phyloP scores from a whole-genome alignment of 1,284 basidiomycete genomes.

The Austroboletus niveus region DNA sequence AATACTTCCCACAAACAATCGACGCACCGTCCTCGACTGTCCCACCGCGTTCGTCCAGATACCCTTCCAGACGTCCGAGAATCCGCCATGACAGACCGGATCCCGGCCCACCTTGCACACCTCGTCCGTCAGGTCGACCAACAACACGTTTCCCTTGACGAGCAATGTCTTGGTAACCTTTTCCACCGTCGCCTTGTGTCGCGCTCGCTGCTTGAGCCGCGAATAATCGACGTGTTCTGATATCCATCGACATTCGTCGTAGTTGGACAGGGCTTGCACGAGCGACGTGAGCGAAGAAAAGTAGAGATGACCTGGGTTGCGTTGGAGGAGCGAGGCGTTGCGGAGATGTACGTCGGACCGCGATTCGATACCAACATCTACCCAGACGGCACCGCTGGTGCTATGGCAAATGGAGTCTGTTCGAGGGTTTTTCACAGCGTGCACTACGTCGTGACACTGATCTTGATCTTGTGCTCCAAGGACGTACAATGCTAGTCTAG shows the following conservation, averaged over 20 bases:
- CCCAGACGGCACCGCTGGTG: slow-evolving; percentile 17
- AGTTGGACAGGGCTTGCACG: slow-evolving; percentile 47
- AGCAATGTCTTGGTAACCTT: slow-evolving; percentile 55
- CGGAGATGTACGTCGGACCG: slow-evolving; percentile 51
- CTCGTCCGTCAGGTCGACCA: slow-evolving; percentile 56
- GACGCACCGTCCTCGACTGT: slow-evolving; percentile 36
- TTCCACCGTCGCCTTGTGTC: slow-evolving; percentile 52
- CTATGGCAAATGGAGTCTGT: background rate
- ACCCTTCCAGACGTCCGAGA: slow-evolving; percentile 61
- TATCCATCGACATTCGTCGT: slow-evolving; percentile 50
- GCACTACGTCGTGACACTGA: slow-evolving; percentile 3
- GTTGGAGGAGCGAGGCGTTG: slow-evolving; percentile 54
- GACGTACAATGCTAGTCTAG: slow-evolving; percentile 50
- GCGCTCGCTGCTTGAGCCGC: slow-evolving; percentile 50
- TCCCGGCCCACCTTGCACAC: slow-evolving; percentile 37
- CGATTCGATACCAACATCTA: slow-evolving; percentile 49
- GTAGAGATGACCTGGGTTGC: slow-evolving; percentile 44
- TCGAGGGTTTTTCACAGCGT: background rate
- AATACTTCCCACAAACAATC: background rate
- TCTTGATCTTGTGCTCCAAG: slow-evolving; percentile 30
- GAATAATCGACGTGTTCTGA: slow-evolving; percentile 50
- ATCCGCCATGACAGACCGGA: slow-evolving; percentile 49
- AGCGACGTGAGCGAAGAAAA: slow-evolving; percentile 52
- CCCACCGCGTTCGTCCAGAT: slow-evolving; percentile 47
- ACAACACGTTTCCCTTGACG: slow-evolving; percentile 45